These are phyloP conservation scores for Sphagnurus paluster DNA, from an alignment of 1,284 basidiomycete species.

Conservation along the genomic window DNA sequence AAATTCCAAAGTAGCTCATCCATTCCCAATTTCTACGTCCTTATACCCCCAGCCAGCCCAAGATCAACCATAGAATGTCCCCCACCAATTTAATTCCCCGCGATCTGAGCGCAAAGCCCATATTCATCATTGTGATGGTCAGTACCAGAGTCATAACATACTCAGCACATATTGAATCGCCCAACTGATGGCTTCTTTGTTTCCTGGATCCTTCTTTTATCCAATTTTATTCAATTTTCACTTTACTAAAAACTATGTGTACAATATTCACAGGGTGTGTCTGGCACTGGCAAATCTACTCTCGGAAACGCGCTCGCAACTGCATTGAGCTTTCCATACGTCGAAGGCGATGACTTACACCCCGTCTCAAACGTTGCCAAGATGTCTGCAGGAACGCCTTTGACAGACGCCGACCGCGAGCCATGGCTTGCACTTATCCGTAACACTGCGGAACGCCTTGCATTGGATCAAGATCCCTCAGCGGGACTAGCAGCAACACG, in stretches of 20 bases:
- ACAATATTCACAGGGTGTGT: constrained; percentile 58
- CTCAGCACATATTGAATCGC: background rate
- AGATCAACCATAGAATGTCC: constrained; percentile 2
- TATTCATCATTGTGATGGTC: constrained; percentile 27
- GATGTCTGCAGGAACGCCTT: constrained; percentile 80
- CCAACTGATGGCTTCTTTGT: background rate
- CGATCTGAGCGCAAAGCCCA: constrained; percentile 1
- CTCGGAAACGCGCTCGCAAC: constrained; percentile 68
- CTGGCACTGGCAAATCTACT: constrained; percentile 88
- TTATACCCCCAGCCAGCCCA: background rate
- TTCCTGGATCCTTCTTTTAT: background rate
- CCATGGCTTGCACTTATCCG: constrained; percentile 87
- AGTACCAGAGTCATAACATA: constrained; percentile 3
- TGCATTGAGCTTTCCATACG: constrained; percentile 68
- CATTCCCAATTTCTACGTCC: background rate
- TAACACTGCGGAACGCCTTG: constrained; percentile 54
- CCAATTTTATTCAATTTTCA: background rate
- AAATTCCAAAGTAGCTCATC: background rate
- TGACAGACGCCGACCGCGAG: constrained; percentile 81
- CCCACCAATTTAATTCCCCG: background rate
- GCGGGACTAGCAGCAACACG: background rate
- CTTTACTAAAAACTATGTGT: background rate
- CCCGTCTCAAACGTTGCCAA: constrained; percentile 83
- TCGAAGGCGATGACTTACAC: constrained; percentile 92
- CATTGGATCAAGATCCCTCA: constrained; percentile 36